Evolutionary conservation across 73 alveolate genomes (phyloP), one percentile per base, ranked within the genome.

Genomic region (Paramecium pentaurelia): DNA sequence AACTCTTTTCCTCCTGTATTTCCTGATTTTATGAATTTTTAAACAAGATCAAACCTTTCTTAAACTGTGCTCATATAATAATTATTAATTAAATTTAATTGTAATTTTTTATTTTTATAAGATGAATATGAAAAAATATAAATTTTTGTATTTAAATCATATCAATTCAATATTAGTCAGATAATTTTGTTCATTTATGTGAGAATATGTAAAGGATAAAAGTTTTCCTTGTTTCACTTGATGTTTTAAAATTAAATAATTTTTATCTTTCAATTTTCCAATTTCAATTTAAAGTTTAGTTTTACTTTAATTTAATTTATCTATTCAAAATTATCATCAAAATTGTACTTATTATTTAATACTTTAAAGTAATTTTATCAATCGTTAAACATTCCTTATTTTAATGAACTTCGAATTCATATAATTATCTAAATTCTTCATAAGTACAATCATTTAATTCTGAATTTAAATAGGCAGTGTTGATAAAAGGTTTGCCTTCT

Each of bases 1-100:
- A 73, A 38, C n/a, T 73, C 87, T 20, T 73, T 73, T 12, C 87
- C 87, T 40, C 87, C 87, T 73, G 87, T 34, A 37, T 30, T 37
- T 12, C 38, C 64, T 36, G 87, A 73, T 73, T 73, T 73, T 11
- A 73, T 73, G 8, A 73, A 73, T 73, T 73, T 73, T 25, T 73
- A 73, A 37, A 73, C 64, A 30, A 40, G 60, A 30, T 73, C 87
- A 73, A 73, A 73, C 64, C 37, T 73, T 73, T 73, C 58, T 38
- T 73, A 20, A 22, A 20, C 28, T 73, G 87, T 73, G 84, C 84
- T 64, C 84, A 64, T 64, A 18, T 54, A n/a, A 54, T 54, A 54
- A 54, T 16, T 0, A 54, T 18, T 54, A 20, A 54, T 51, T 54
- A 54, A 54, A 54, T 54, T 54, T 11, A 47, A 54, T 18, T n/a